These are phyloP conservation scores for Micractinium conductrix DNA, from an alignment of 139 green algal species.

Conservation along the genomic window DNA sequence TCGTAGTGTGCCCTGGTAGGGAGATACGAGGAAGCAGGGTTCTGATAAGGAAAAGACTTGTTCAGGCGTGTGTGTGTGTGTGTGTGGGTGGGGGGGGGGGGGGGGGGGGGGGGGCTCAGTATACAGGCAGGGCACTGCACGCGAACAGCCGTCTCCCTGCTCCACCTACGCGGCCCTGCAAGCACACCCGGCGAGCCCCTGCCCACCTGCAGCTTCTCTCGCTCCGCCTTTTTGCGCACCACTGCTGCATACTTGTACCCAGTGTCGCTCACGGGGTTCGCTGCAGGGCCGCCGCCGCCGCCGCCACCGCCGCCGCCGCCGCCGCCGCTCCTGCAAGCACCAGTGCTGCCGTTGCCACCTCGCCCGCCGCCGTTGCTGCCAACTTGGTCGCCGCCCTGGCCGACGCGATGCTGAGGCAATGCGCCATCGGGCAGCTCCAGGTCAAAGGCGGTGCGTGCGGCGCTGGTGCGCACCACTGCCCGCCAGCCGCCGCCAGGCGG, in stretches of 20 bases:
- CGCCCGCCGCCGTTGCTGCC: neutral
- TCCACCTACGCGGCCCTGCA: no score
- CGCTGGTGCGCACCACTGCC: neutral
- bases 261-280: neutral
- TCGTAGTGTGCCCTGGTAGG: no score
- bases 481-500: neutral
- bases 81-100: no score
- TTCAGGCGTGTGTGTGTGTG: no score
- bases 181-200: neutral
- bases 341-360: neutral
- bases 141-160: no score
- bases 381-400: neutral
- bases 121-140: no score
- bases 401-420: neutral
- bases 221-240: slow-evolving; percentile 50
- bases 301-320: neutral
- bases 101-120: no score
- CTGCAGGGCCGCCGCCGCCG: neutral
- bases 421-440: neutral
- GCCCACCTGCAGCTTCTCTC: slow-evolving; percentile 45
- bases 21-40: no score
- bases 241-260: slow-evolving; percentile 62
- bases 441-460: slow-evolving; percentile 10
- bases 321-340: neutral
- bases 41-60: no score